These are phyloP conservation scores for Arthrobotrys megalospora DNA, from an alignment of 2,329 filamentous ascomycete species.

Conservation along the genomic window DNA sequence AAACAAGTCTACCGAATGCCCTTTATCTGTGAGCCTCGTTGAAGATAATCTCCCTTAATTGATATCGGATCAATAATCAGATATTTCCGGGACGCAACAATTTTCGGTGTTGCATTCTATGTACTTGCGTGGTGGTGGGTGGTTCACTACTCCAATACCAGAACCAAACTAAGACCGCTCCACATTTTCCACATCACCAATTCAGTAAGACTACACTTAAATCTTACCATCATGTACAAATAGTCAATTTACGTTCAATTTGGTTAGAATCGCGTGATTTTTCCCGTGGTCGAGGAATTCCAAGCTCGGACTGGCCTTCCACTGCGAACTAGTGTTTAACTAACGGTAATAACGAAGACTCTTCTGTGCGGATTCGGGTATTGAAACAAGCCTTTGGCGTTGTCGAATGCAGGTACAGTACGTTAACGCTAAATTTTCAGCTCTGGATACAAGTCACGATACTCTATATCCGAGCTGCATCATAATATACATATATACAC, in stretches of 20 bases:
- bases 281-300: not conserved
- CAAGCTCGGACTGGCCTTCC: not conserved
- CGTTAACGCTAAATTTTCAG: conserved; percentile 6
- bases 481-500: not conserved
- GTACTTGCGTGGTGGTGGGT: not conserved
- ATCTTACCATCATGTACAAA: not conserved
- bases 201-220: not conserved
- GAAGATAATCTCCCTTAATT: not conserved
- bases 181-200: not conserved
- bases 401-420: conserved; percentile 55
- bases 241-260: not conserved
- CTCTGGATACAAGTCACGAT: not conserved
- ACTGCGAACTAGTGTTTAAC: not conserved
- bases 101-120: conserved; percentile 9
- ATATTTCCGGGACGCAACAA: conserved; percentile 21
- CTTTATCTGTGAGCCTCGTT: not conserved
- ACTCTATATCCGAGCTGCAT: conserved; percentile 7
- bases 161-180: not conserved
- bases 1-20: not conserved
- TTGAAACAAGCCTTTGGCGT: conserved; percentile 55
- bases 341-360: not conserved
- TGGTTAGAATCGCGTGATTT: conserved; percentile 18
- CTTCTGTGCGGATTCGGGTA: conserved; percentile 36
- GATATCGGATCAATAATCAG: conserved; percentile 24
- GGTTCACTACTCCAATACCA: too few relatives aligned